Evolutionary conservation across 805 yeast species (phyloP).

Genomic region (Suhomyces sp.): DNA sequence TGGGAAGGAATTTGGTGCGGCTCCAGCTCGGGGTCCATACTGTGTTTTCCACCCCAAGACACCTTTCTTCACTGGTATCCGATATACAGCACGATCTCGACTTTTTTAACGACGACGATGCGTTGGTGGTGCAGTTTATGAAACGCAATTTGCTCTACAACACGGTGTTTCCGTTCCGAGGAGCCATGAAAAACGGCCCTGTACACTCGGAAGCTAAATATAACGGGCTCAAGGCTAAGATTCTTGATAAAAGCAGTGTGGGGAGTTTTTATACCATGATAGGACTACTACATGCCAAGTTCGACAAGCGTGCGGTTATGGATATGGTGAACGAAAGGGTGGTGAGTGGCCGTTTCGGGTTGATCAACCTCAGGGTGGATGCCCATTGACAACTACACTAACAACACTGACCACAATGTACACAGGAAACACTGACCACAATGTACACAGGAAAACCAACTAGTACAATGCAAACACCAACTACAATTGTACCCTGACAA

Average conservation of each 20-base stretch:
- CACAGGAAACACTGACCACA: too few species aligned
- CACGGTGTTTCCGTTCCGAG: constrained; percentile 30
- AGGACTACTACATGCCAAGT: constrained; percentile 32
- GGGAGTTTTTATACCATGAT: constrained; percentile 39
- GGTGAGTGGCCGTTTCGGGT: constrained; percentile 29
- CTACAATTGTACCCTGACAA: too few species aligned
- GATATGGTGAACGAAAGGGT: constrained; percentile 23
- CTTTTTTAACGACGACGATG: constrained; percentile 14
- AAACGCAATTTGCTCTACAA: constrained; percentile 24
- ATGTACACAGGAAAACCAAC: too few species aligned
- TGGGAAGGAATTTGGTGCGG: constrained; percentile 25
- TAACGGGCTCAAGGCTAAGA: constrained; percentile 9
- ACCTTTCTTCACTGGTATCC: constrained; percentile 26
- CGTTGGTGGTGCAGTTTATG: constrained; percentile 31
- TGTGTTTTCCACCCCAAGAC: constrained; percentile 27
- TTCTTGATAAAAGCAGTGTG: constrained; percentile 23
- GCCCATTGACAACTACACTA: too few species aligned
- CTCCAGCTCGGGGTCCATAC: constrained; percentile 23
- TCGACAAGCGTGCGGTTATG: constrained; percentile 21
- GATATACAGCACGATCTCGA: constrained; percentile 26
- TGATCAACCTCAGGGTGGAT: constrained; percentile 20
- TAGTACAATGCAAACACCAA: too few species aligned
- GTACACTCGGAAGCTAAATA: constrained; percentile 10
- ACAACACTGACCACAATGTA: not conserved
- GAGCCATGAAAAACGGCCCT: constrained; percentile 23